Evolutionary conservation across 148 eudicot species (phyloP).

Genomic region (Rheum nobile): DNA sequence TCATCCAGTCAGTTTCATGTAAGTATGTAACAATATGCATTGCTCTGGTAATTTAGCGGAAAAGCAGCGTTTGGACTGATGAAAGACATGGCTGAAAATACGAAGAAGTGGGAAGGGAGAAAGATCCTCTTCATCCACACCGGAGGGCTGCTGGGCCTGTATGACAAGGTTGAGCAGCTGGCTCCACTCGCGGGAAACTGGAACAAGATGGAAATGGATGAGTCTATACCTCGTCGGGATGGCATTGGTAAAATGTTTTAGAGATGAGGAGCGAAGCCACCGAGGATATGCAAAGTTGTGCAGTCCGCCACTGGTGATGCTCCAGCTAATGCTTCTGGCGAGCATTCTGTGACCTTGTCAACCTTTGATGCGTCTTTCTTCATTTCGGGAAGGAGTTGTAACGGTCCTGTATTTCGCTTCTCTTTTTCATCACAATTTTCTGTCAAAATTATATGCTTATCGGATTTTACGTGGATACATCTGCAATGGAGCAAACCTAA

Average conservation of each 20-base stretch:
- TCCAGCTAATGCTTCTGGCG: background rate
- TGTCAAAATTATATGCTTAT: too few species aligned
- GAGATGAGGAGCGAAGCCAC: background rate
- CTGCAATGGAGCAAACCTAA: too few species aligned
- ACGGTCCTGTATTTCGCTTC: too few species aligned
- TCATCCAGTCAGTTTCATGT: background rate
- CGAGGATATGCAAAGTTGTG: background rate
- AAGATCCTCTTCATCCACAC: conserved; percentile 88
- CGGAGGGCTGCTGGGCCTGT: conserved; percentile 85
- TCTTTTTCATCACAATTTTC: too few species aligned
- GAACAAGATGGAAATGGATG: conserved; percentile 58
- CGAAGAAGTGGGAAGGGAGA: conserved; percentile 76
- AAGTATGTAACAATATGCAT: background rate
- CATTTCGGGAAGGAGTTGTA: too few species aligned
- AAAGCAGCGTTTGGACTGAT: conserved; percentile 77
- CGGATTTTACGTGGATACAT: too few species aligned
- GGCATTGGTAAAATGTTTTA: conserved; percentile 83
- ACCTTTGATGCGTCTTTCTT: too few species aligned
- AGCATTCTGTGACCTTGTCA: background rate
- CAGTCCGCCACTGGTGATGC: too few species aligned
- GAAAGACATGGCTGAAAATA: conserved; percentile 68
- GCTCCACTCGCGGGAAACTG: conserved; percentile 47
- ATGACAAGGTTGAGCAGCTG: conserved; percentile 64
- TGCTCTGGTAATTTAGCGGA: conserved; percentile 37
- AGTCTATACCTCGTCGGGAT: conserved; percentile 65